Conservation (phyloP, 2,329 filamentous ascomycete genomes). For the Epichloe typhina region DNA sequence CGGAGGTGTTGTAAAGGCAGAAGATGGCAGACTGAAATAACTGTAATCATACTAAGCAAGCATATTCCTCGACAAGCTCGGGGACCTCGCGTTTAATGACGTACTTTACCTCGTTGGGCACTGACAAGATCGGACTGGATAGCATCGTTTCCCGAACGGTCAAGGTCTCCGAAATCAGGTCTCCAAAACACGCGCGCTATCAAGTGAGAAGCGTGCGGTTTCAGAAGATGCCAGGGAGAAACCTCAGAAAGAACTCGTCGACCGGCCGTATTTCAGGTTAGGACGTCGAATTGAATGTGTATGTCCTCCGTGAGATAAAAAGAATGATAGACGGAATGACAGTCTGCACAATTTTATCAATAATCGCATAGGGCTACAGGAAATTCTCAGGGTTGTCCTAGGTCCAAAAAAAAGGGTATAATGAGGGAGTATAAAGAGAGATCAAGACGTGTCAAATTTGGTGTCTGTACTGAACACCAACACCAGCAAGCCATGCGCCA, state of each 20-base stretch:
- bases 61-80: neutral
- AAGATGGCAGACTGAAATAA: conserved; percentile 19
- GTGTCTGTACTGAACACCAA: neutral
- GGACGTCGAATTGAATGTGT: neutral
- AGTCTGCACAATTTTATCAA: neutral
- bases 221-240: neutral
- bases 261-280: neutral
- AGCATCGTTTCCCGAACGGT: neutral
- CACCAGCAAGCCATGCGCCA: neutral
- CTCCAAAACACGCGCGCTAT: neutral
- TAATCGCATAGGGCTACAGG: neutral
- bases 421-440: no score
- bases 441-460: neutral
- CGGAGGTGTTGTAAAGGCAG: conserved; percentile 7
- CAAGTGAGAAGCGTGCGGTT: neutral
- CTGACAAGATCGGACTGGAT: neutral
- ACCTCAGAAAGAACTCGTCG: no score
- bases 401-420: no score
- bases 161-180: conserved; percentile 11
- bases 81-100: neutral
- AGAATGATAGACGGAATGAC: neutral
- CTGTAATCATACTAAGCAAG: conserved; percentile 8
- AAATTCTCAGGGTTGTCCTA: neutral
- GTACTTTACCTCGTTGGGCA: conserved; percentile 14
- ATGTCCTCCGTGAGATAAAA: neutral